phyloP scores from a whole-genome alignment of 352 stramenopile genomes.

The Pythium oligandrum region DNA sequence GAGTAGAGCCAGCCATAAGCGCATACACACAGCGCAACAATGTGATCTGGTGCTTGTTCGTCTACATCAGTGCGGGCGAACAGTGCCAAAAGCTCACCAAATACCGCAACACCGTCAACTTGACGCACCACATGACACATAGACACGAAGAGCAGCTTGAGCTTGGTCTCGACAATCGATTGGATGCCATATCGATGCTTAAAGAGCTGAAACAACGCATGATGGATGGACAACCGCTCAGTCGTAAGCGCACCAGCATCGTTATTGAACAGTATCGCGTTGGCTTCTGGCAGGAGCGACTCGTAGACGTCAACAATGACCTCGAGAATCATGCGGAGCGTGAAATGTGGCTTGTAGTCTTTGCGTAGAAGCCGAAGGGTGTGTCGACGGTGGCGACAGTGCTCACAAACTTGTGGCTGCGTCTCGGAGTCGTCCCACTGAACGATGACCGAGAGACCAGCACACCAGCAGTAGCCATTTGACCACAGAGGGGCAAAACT shows the following conservation, averaged over 20 bases:
- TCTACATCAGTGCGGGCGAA: slow-evolving; percentile 26
- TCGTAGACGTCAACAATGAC: slow-evolving; percentile 56
- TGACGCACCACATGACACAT: slow-evolving; percentile 46
- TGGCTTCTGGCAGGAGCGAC: slow-evolving; percentile 28
- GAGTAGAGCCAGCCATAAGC: slow-evolving; percentile 60
- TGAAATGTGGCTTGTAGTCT: slow-evolving; percentile 48
- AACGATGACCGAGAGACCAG: too few species aligned
- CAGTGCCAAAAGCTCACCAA: slow-evolving; percentile 56
- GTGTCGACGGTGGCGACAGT: slow-evolving; percentile 32
- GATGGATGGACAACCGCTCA: slow-evolving; percentile 34
- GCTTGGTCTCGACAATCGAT: slow-evolving; percentile 43
- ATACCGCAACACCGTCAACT: slow-evolving; percentile 58
- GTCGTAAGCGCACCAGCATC: slow-evolving; percentile 3
- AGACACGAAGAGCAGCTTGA: slow-evolving; percentile 61
- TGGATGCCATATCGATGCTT: slow-evolving; percentile 45
- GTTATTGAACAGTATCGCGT: slow-evolving; percentile 46
- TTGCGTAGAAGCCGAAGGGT: slow-evolving; percentile 20
- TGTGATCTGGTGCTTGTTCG: slow-evolving; percentile 32
- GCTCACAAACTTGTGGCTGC: background rate
- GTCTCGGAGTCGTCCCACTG: too few species aligned
- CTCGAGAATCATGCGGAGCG: slow-evolving; percentile 36
- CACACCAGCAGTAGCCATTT: too few species aligned
- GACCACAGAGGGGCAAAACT: too few species aligned
- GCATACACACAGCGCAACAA: slow-evolving; percentile 52
- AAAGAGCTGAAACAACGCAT: slow-evolving; percentile 39